Base-by-base conservation (phyloP, 331 rosid species). In the Pyrus hybrid region DNA sequence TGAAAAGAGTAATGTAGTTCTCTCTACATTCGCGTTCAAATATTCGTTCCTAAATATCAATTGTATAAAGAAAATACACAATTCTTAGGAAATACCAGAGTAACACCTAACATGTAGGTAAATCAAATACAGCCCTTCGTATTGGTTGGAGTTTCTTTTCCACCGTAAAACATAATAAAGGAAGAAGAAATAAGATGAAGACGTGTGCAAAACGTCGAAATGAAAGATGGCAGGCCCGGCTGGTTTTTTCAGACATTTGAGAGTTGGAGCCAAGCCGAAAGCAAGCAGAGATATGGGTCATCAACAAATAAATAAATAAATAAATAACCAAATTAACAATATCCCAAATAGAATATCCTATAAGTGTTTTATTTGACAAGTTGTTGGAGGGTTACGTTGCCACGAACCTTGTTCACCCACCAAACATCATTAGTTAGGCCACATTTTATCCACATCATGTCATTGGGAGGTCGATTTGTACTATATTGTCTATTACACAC, bases 371-470 rank as follows among this genome's bases (percentile, higher is more conserved):
- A 49, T 49, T 49, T 13, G 76, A n/a, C 13, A 30, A 9, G 3
- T 9, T 63, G 67, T 22, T 5, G 16, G 74, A 20, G 21, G 47
- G 20, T 26, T 5, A 3, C 22, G 10, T 43, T 13, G 51, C 72
- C 72, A 71, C 77, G 17, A 41, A 32, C 33, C 57, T 21, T 9
- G 66, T 22, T 20, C 20, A 9, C 23, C 12, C 26, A 32, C 76
- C 60, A 5, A 23, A 33, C 72, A 18, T 11, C 13, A 20, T 2
- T 3, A 8, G 3, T 23, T 53, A 43, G 78, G 75, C 70, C 63
- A 41, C 25, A 3, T 8, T 73, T 57, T n/a, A 8, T 68, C 64
- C 78, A 79, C 71, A 66, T 58, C 78, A 74, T 29, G 10, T 16
- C 41, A 11, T 63, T 4, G 41, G n/a, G 23, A 7, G 68, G 43